A percentile compares a stretch with the other conserved stretches of the same genome.
Conservation (phyloP, 1,284 basidiomycete genomes). For the Termitomyces sp. region DNA sequence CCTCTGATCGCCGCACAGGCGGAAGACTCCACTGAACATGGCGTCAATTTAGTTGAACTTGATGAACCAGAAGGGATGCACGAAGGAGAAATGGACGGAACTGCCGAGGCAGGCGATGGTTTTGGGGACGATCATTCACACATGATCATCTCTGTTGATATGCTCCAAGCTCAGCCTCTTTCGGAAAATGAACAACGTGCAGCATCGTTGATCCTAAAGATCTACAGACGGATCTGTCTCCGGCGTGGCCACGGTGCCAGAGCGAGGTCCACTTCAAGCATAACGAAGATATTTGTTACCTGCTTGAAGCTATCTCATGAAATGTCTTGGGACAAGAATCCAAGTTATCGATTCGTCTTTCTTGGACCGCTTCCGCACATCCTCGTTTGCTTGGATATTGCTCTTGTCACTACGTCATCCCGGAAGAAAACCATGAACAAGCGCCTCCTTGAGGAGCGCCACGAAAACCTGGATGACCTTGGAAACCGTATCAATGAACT, state of each 20-base stretch:
- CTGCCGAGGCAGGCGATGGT: neutral
- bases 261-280: constrained; percentile 21
- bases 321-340: constrained; percentile 28
- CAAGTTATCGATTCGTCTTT: constrained; percentile 38
- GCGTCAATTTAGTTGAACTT: neutral
- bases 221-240: constrained; percentile 25
- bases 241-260: constrained; percentile 16
- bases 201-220: constrained; percentile 20
- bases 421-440: constrained; percentile 31
- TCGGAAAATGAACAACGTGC: neutral
- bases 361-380: constrained; percentile 47
- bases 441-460: constrained; percentile 23
- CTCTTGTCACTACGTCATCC: constrained; percentile 23
- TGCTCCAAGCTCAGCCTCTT: neutral
- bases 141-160: neutral
- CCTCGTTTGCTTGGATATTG: constrained; percentile 38
- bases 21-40: neutral
- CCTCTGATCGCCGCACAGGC: neutral
- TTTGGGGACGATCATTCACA: neutral
- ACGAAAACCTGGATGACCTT: constrained; percentile 21
- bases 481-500: neutral
- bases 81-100: neutral
- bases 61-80: neutral
- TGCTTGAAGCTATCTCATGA: constrained; percentile 28
- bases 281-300: constrained; percentile 24